Conservation (phyloP, 2,329 filamentous ascomycete genomes). For the Diaporthe capsici region DNA sequence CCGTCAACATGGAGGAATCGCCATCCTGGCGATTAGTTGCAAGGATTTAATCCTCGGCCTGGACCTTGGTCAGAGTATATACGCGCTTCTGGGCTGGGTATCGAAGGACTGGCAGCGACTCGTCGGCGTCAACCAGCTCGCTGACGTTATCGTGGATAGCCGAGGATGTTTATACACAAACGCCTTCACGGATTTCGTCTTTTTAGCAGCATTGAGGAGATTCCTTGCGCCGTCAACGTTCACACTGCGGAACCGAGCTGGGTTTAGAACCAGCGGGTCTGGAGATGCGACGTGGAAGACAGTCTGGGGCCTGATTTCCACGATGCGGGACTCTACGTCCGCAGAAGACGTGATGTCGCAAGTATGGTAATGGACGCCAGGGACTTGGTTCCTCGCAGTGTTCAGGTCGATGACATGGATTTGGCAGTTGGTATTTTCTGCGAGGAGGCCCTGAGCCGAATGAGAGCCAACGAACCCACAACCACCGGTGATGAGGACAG, state of each 20-base stretch:
- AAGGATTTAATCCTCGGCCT: slow-evolving; percentile 43
- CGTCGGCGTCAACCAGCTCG: slow-evolving; percentile 43
- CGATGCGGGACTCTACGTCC: slow-evolving; percentile 27
- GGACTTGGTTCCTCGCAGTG: slow-evolving; percentile 38
- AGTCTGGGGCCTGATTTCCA: slow-evolving; percentile 35
- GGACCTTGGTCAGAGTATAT: slow-evolving; percentile 45
- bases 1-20: slow-evolving; percentile 5
- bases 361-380: slow-evolving; percentile 40
- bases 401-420: slow-evolving; percentile 42
- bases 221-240: slow-evolving; percentile 44
- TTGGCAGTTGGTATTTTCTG: slow-evolving; percentile 30
- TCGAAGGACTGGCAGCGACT: slow-evolving; percentile 43
- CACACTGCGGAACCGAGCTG: slow-evolving; percentile 42
- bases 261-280: slow-evolving; percentile 38
- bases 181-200: slow-evolving; percentile 40
- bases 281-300: slow-evolving; percentile 43
- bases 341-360: slow-evolving; percentile 39
- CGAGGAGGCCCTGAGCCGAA: slow-evolving; percentile 39
- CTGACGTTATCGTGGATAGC: slow-evolving; percentile 45
- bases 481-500: slow-evolving; percentile 42
- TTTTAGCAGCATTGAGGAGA: slow-evolving; percentile 38
- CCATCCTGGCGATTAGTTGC: slow-evolving; percentile 40
- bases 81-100: slow-evolving; percentile 45
- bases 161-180: slow-evolving; percentile 44
- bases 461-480: slow-evolving; percentile 44